Conservation (phyloP, 192 early-diverging fungal genomes). For the Backusella morwellensis region DNA sequence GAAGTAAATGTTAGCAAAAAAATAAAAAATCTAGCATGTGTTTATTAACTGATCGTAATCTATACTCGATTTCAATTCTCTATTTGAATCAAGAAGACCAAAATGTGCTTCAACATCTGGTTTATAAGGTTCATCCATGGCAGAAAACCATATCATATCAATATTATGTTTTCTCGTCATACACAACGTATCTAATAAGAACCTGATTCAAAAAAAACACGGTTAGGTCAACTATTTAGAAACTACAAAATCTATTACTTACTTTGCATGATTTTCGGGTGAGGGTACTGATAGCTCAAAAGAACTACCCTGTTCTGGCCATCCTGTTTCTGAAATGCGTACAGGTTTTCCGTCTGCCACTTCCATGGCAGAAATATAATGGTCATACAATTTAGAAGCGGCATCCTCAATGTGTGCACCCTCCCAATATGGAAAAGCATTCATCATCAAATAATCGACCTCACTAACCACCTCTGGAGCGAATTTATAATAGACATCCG, state of each 20-base stretch:
- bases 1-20: not conserved
- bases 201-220: constrained; percentile 11
- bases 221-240: too few relatives aligned
- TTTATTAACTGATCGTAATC: not conserved
- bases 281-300: constrained; percentile 46
- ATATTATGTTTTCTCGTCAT: constrained; percentile 46
- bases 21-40: not conserved
- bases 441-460: constrained; percentile 60
- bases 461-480: constrained; percentile 38
- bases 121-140: constrained; percentile 60
- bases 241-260: not conserved
- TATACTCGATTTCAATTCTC: not conserved
- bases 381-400: constrained; percentile 45
- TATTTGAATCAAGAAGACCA: constrained; percentile 24
- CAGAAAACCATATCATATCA: constrained; percentile 55
- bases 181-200: constrained; percentile 51
- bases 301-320: constrained; percentile 53
- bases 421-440: constrained; percentile 56
- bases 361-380: constrained; percentile 44
- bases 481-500: constrained; percentile 56
- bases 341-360: constrained; percentile 49
- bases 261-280: constrained; percentile 44
- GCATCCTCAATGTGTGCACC: constrained; percentile 47
- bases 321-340: constrained; percentile 60
- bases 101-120: constrained; percentile 33